Base-by-base conservation (phyloP, 2,329 filamentous ascomycete genomes). In the Trichoderma semiorbis region DNA sequence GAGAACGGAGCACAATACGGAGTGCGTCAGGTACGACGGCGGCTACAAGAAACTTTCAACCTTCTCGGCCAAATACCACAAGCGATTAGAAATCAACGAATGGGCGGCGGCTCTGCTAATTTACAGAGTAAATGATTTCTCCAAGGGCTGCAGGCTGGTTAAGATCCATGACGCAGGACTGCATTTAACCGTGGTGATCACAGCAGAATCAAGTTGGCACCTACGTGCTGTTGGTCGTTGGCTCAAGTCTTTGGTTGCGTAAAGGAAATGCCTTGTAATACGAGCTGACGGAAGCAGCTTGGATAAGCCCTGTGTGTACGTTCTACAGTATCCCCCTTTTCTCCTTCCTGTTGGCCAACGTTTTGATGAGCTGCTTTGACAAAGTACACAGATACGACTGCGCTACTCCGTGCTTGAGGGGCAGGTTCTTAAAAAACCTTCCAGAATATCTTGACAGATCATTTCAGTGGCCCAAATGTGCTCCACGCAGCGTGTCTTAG, bases 381-480 rank as follows among this genome's bases (percentile, higher is more conserved):
- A 24, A 30, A 18, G 34, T 63, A 43, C 47, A 24, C 57, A 32
- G 32, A 36, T 16, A 36, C 34, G 14, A 36, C 18, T 32, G 4
- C 39, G 39, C n/a, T 18, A 53, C 39, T 24, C 28, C 7, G 12
- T 24, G 21, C 28, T 21, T 18, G 24, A 16, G 60, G 61, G 61
- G 24, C 61, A 57, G 50, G 21, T 47, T 50, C 14, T 32, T 34
- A n/a, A 60, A 66, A 43, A 60, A 66, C 61, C 69, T 71, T 71
- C 69, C 60, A 71, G 69, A 66, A 71, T 55, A 60, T 71, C 34
- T 60, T 60, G 65, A 68, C 65, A 60, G 36, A 36, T 71, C 62
- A 71, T 66, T 71, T 66, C 53, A 71, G n/a, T 24, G 53, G 43
- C 61, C 32, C 50, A 71, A 63, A 58, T 60, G 21, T 67, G 64